Base-by-base conservation (phyloP, 441 rosid species). In the Hypseocharis bilobata region DNA sequence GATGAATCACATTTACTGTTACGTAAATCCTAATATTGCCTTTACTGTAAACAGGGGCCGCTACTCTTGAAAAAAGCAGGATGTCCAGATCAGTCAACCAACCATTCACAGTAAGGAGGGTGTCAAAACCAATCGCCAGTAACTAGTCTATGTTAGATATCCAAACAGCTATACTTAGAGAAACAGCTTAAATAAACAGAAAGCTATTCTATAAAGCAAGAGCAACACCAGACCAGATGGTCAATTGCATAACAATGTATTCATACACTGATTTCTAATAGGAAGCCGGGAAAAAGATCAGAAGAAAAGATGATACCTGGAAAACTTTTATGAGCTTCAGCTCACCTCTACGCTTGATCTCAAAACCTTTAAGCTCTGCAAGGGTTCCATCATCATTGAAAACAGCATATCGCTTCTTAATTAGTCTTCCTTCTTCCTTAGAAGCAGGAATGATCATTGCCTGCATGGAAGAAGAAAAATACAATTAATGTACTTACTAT, bases 401-500 rank as follows among this genome's bases (percentile, higher is more conserved):
- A 77, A 93, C 99, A 76, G 97, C 99, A 83, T 93, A 93, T 42
- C 99, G 82, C 86, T 93, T 91, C 83, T 91, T 93, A 78, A 93
- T 87, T 72, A 93, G 79, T 74, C 91, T 85, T 60, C 97, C 96
- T 77, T 93, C 96, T 80, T 93, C 99, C 79, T 93, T 93, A 10
- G 99, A 93, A 72, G 99, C 97, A 79, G 97, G 99, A 72, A 93
- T 79, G 80, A 93, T 93, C 99, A 93, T 93, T 66, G 99, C 99
- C 98, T 90, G 71, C 73, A 70, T 58, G 68, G 65, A 73, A 57
- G 52, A 64, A 45, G 26, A 70, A 52, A 51, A 29, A 69, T 26
- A 27, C 26, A 32, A 42, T 67, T 40, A 6, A 71, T 57, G 5
- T 75, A 47, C 62, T 66, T 26, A 58, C 22, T 14, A 65, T 1